Percentiles rank a stretch among this genome's conserved stretches.
Evolutionary conservation across 176 grass and related monocot genomes (phyloP).

Genomic region (Guadua angustifolia): DNA sequence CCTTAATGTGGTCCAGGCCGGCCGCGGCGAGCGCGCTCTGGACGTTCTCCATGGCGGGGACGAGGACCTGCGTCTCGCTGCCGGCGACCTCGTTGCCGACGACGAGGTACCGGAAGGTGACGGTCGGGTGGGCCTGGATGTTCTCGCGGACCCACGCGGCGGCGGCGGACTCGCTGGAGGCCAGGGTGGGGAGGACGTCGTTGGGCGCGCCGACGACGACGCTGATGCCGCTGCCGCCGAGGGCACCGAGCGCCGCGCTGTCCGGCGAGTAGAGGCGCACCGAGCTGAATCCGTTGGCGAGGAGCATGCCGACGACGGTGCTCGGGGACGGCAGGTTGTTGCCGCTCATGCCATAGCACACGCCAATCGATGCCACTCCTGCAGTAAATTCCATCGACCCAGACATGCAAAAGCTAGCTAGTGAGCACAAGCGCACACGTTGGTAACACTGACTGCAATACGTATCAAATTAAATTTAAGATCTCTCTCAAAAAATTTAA

Average conservation of each 20-base stretch:
- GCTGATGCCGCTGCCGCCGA: slow-evolving; percentile 42
- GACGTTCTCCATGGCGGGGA: slow-evolving; percentile 62
- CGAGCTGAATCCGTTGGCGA: slow-evolving; percentile 33
- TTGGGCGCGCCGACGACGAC: slow-evolving; percentile 48
- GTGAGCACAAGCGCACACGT: neutral
- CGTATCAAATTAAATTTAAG: neutral
- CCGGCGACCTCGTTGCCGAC: slow-evolving; percentile 58
- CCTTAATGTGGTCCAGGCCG: slow-evolving; percentile 45
- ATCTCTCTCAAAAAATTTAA: neutral
- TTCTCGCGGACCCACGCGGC: slow-evolving; percentile 37
- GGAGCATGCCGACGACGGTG: slow-evolving; percentile 36
- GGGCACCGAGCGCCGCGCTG: slow-evolving; percentile 2
- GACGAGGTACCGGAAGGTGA: slow-evolving; percentile 48
- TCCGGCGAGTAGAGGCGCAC: slow-evolving; percentile 50
- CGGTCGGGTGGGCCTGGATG: slow-evolving; percentile 34
- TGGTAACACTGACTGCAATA: neutral
- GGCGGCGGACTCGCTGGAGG: slow-evolving; percentile 10
- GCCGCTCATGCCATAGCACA: slow-evolving; percentile 53
- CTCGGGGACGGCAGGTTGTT: slow-evolving; percentile 43
- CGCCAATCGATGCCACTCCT: slow-evolving; percentile 39
- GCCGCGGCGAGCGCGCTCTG: slow-evolving; percentile 22
- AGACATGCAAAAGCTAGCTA: too few relatives aligned
- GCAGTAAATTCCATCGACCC: slow-evolving; percentile 27
- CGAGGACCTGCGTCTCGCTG: slow-evolving; percentile 18
- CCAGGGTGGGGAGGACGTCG: slow-evolving; percentile 17